phyloP scores from a whole-genome alignment of 108 stramenopile species.

The Pseudonitzschia multistriata region DNA sequence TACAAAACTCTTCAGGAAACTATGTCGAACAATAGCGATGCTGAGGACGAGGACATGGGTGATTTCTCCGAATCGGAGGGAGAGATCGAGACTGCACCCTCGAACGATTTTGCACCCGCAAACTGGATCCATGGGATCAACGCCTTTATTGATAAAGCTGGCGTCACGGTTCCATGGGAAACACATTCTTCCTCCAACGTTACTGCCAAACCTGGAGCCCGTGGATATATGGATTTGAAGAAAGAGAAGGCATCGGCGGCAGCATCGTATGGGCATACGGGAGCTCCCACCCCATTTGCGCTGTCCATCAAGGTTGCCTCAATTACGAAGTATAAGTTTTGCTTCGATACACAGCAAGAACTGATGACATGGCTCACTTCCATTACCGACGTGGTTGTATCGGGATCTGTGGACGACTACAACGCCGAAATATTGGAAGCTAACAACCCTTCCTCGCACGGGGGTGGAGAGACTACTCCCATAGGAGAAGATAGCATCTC shows the following conservation, averaged over 20 bases:
- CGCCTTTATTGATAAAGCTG: not conserved
- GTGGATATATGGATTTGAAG: constrained; percentile 70
- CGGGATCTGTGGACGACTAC: constrained; percentile 60
- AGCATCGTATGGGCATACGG: constrained; percentile 57
- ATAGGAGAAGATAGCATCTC: not conserved
- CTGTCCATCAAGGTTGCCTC: constrained; percentile 53
- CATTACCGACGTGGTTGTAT: constrained; percentile 73
- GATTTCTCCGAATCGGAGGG: constrained; percentile 15
- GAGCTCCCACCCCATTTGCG: constrained; percentile 72
- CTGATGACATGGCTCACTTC: constrained; percentile 76
- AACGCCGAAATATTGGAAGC: constrained; percentile 57
- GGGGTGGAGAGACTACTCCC: not conserved
- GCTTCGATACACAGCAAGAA: constrained; percentile 61
- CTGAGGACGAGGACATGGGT: constrained; percentile 8
- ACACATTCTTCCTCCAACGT: not conserved
- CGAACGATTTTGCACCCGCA: not conserved
- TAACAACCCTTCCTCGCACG: constrained; percentile 42
- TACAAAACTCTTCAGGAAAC: constrained; percentile 30
- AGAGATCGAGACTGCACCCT: not conserved
- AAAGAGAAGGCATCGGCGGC: constrained; percentile 72
- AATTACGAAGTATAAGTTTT: constrained; percentile 83
- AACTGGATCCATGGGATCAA: constrained; percentile 5
- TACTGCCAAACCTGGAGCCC: constrained; percentile 27
- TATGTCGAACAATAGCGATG: constrained; percentile 13
- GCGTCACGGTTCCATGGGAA: not conserved